Evolutionary conservation across 768 basidiomycete species (phyloP), one percentile per base, ranked within the genome.

Genomic region (Thelephora ganbajun): DNA sequence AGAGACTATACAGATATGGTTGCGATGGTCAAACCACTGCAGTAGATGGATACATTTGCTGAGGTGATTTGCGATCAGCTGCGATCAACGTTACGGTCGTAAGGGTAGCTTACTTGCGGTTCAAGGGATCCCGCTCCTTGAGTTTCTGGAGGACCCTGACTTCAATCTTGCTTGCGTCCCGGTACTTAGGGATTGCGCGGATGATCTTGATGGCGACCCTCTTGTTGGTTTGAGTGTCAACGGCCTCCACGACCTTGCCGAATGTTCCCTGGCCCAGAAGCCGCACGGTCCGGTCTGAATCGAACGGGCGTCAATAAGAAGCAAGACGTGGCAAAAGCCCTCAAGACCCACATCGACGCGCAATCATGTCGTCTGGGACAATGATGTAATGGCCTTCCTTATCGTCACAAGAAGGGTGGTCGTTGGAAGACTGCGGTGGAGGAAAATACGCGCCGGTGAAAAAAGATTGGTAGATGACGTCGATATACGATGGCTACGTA

Each of bases 331-430:
- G 35, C 35, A 33, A 43, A 50, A 12, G 52, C 48, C n/a, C n/a
- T 20, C 22, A 47, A 19, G 20, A 70, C 82, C 56, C 66, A 89
- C 93, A 94, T 57, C 87, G 83, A 55, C 74, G 72, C 60, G 80
- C 74, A 51, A 99, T 87, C 58, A 90, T 73, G 66, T 92, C 93
- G 64, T 90, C 88, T 45, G 84, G 79, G 50, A 82, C 79, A 61
- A 98, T 87, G 59, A 98, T 93, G 65, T 93, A 99, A 69, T 99
- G 96, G 12, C 96, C 96, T 61, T 99, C 96, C 66, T 94, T 87
- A 70, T 99, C 96, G 63, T 96, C 92, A 68, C 90, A 96, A 48
- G 86, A 68, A 44, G 78, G 71, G 51, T 76, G 66, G 14, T 69
- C 76, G 60, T 82, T 86, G 54, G 80, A 73, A 53, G 76, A 69